These are phyloP conservation scores for Berberis vulgaris DNA, from an alignment of 164 flowering plant species.

Conservation along the genomic window DNA sequence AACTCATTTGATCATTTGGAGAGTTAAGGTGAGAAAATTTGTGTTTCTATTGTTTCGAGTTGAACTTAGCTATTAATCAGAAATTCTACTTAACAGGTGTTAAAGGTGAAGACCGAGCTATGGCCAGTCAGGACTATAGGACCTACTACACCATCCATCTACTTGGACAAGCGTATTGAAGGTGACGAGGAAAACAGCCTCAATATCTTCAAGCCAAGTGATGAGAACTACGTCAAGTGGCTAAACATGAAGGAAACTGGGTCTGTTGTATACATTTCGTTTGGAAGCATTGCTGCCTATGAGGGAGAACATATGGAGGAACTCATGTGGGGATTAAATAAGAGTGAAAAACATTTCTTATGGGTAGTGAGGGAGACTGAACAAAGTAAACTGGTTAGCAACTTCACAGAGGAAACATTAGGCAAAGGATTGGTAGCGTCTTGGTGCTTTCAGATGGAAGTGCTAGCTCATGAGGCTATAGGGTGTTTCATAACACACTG, in stretches of 20 bases:
- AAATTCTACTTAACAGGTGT: conserved; percentile 7
- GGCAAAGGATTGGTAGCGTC: conserved; percentile 15
- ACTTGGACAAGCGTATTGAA: conserved; percentile 16
- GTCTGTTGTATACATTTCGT: conserved; percentile 28
- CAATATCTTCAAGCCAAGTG: conserved; percentile 12
- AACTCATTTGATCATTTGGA: conserved; percentile 9
- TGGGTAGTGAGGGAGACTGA: conserved; percentile 30
- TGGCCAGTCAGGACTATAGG: conserved; percentile 22
- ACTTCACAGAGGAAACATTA: conserved; percentile 5
- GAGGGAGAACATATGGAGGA: conserved; percentile 23
- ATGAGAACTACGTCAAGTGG: conserved; percentile 20
- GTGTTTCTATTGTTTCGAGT: background rate
- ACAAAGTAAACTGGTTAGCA: conserved; percentile 17
- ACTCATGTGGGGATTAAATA: conserved; percentile 16
- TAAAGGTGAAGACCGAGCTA: conserved; percentile 4
- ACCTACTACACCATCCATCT: conserved; percentile 31
- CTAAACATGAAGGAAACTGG: conserved; percentile 10
- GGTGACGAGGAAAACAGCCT: conserved; percentile 22
- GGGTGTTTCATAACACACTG: conserved; percentile 23
- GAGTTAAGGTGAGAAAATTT: conserved; percentile 1
- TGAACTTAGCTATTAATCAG: background rate
- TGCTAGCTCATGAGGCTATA: conserved; percentile 10
- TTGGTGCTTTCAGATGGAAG: conserved; percentile 22
- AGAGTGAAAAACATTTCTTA: conserved; percentile 13
- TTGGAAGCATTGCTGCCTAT: conserved; percentile 21